Evolutionary conservation across 208 protist species (phyloP).

Genomic region (Wallacemonas sp.): DNA sequence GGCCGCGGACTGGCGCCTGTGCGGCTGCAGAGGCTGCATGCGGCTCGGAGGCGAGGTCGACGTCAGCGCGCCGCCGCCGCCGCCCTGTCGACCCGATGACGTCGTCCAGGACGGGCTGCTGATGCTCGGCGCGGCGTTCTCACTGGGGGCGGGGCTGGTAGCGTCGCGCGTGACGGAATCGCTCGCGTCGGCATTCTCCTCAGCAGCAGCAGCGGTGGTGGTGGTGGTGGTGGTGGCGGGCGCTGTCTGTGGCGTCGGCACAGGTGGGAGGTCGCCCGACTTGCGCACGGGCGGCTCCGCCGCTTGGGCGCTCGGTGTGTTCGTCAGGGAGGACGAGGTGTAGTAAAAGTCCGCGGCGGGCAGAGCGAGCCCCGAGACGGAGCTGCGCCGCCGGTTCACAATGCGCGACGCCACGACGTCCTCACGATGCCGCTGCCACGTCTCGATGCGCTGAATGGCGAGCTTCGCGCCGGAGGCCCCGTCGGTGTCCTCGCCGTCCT

Average conservation of each 20-base stretch:
- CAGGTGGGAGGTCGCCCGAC: background rate
- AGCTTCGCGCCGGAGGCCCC: conserved; percentile 14
- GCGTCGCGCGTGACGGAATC: background rate
- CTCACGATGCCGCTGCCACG: conserved; percentile 33
- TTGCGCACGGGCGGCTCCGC: background rate
- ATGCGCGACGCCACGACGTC: conserved; percentile 31
- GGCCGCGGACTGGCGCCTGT: conserved; percentile 2
- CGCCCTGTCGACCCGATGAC: background rate
- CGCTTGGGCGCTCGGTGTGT: background rate
- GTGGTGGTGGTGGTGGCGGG: background rate
- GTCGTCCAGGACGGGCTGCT: conserved; percentile 14
- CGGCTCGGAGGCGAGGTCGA: background rate
- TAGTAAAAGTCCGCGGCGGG: conserved; percentile 38
- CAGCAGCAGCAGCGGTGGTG: background rate
- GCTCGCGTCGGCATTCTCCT: background rate
- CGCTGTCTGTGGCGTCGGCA: background rate
- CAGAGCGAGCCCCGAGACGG: conserved; percentile 21
- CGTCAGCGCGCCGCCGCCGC: background rate
- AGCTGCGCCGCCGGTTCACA: conserved; percentile 23
- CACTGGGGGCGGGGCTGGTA: background rate
- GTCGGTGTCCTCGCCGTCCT: conserved; percentile 1
- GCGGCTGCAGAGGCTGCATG: background rate
- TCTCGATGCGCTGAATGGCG: conserved; percentile 36
- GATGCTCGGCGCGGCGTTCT: background rate
- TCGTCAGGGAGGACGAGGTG: conserved; percentile 6